Conservation (phyloP, 2,329 filamentous ascomycete species). For the Phyllosticta citrichinensis region DNA sequence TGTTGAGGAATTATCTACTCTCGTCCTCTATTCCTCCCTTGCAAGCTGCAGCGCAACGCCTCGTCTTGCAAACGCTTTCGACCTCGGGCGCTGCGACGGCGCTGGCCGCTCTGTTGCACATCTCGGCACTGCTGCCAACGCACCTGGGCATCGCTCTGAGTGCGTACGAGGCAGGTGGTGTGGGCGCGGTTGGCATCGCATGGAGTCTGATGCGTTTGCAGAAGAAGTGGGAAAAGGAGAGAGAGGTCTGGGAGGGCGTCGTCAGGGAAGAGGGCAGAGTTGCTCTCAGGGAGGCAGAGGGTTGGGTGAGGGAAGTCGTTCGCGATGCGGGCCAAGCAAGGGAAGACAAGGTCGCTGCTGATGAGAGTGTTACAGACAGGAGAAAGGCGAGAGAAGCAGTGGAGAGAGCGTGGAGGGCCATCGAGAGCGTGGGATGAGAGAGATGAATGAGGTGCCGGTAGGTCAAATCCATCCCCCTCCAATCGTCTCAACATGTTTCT, state of each 20-base stretch:
- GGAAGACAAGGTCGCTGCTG: not conserved
- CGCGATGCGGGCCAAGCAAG: constrained; percentile 32
- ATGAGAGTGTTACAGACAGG: not conserved
- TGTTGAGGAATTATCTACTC: constrained; percentile 47
- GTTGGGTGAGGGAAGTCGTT: constrained; percentile 34
- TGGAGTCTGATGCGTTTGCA: constrained; percentile 50
- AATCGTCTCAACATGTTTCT: no score
- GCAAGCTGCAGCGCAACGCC: constrained; percentile 35
- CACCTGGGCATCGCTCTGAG: constrained; percentile 14
- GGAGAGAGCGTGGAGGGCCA: constrained; percentile 34
- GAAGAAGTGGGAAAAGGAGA: constrained; percentile 46
- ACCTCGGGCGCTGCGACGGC: constrained; percentile 52
- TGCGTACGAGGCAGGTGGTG: constrained; percentile 46
- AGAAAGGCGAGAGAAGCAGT: constrained; percentile 34
- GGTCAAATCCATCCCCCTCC: no score
- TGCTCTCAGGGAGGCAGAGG: constrained; percentile 46
- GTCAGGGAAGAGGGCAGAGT: constrained; percentile 48
- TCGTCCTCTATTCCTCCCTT: constrained; percentile 32
- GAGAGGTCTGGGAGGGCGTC: constrained; percentile 41
- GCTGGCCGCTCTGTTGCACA: constrained; percentile 45
- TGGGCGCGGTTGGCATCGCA: constrained; percentile 49
- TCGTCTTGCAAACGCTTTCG: constrained; percentile 62
- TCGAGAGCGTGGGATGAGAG: constrained; percentile 25
- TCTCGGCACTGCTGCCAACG: constrained; percentile 38
- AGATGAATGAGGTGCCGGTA: not conserved